A percentile compares a stretch with the other conserved stretches of the same genome.
phyloP scores from a whole-genome alignment of 1,139 yeast species.

The Pichia cactophila region DNA sequence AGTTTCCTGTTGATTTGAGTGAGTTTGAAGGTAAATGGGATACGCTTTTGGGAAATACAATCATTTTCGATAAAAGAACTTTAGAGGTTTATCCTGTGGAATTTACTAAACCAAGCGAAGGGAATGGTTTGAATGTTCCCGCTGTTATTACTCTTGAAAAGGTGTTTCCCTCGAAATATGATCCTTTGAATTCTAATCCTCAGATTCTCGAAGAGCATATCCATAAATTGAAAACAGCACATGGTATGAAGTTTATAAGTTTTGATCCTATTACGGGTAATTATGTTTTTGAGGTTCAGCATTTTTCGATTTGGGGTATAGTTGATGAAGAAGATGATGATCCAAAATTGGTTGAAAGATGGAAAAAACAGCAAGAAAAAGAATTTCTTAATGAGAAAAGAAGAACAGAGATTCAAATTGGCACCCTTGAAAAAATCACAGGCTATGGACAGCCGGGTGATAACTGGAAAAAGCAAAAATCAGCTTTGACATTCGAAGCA shows the following conservation, averaged over 20 bases:
- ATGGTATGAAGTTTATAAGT: slow-evolving; percentile 72
- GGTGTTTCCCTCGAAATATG: slow-evolving; percentile 42
- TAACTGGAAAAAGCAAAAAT: slow-evolving; percentile 17
- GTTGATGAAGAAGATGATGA: slow-evolving; percentile 56
- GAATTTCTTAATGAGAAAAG: slow-evolving; percentile 23
- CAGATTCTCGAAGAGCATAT: slow-evolving; percentile 41
- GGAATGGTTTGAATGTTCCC: slow-evolving; percentile 74
- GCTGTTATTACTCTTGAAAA: slow-evolving; percentile 74
- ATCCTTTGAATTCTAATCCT: slow-evolving; percentile 30
- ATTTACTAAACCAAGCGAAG: slow-evolving; percentile 50
- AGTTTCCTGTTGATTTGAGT: slow-evolving; percentile 66
- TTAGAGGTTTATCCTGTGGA: slow-evolving; percentile 64
- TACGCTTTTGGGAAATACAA: slow-evolving; percentile 48
- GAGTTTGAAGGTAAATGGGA: slow-evolving; percentile 37
- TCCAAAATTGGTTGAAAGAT: slow-evolving; percentile 29
- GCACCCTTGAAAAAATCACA: slow-evolving; percentile 18
- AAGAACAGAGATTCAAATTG: slow-evolving; percentile 18
- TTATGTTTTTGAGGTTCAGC: slow-evolving; percentile 82
- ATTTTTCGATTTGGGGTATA: slow-evolving; percentile 92
- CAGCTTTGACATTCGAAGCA: slow-evolving; percentile 9
- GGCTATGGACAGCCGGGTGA: slow-evolving; percentile 17
- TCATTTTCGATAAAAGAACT: slow-evolving; percentile 48
- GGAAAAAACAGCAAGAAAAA: slow-evolving; percentile 29
- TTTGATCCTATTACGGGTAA: slow-evolving; percentile 70
- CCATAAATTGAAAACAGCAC: slow-evolving; percentile 41